Evolutionary conservation across 139 green algal genomes (phyloP).

Genomic region (Auxenochlorella pyrenoidosa): DNA sequence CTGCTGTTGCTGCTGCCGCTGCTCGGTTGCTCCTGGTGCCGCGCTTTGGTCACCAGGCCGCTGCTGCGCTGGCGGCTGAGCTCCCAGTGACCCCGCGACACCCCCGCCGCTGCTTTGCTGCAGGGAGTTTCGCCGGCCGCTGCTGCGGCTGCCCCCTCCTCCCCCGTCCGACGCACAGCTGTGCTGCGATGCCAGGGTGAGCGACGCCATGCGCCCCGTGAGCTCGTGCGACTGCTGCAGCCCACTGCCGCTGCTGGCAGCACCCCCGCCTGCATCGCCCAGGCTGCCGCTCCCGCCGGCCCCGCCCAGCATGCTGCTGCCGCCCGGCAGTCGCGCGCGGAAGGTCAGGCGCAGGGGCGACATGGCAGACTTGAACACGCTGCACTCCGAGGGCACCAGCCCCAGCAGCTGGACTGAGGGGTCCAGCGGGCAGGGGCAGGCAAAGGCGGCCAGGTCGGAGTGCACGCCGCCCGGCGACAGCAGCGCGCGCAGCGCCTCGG

Average conservation of each 20-base stretch:
- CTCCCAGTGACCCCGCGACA: background rate
- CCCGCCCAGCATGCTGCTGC: constrained; percentile 16
- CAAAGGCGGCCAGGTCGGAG: constrained; percentile 69
- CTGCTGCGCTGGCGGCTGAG: background rate
- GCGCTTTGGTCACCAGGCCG: background rate
- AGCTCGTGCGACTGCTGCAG: constrained; percentile 20
- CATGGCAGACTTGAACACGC: constrained; percentile 94
- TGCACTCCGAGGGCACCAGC: constrained; percentile 78
- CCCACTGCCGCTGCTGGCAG: background rate
- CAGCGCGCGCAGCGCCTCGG: constrained; percentile 56
- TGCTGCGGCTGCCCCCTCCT: background rate
- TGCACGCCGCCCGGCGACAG: constrained; percentile 57
- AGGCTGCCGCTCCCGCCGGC: background rate
- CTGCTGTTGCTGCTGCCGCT: background rate
- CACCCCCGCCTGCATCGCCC: background rate
- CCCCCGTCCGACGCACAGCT: background rate
- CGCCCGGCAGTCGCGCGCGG: constrained; percentile 39
- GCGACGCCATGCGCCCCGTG: constrained; percentile 10
- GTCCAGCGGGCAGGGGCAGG: constrained; percentile 84
- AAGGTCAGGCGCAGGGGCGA: constrained; percentile 86
- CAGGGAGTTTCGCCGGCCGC: constrained; percentile 5
- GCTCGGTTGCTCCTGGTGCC: background rate
- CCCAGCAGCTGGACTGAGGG: constrained; percentile 74
- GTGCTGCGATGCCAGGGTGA: constrained; percentile 31
- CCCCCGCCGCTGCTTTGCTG: background rate